These are phyloP conservation scores for Sarocladiaceae sp. DNA, from an alignment of 2,329 filamentous ascomycete genomes.

Conservation along the genomic window DNA sequence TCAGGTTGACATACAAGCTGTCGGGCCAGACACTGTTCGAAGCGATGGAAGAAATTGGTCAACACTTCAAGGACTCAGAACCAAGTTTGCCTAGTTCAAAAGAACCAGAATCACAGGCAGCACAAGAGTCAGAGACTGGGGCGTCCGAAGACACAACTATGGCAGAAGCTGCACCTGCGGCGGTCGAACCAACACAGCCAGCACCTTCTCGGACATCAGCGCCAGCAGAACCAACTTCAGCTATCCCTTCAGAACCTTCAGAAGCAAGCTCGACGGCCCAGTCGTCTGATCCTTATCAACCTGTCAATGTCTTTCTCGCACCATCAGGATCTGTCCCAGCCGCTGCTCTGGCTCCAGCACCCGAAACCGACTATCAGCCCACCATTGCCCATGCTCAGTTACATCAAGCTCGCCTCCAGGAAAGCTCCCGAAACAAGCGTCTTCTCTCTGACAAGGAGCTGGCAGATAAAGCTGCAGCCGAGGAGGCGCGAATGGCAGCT, in stretches of 20 bases:
- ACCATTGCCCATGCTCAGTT: constrained; percentile 72
- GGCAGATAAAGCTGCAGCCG: constrained; percentile 62
- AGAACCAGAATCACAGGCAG: constrained; percentile 9
- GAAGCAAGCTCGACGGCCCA: background rate
- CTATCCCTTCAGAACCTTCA: constrained; percentile 6
- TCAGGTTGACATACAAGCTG: constrained; percentile 71
- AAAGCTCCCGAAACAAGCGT: constrained; percentile 65
- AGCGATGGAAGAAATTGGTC: constrained; percentile 75
- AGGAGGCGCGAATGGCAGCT: constrained; percentile 60
- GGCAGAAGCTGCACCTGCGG: constrained; percentile 15
- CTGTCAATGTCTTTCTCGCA: constrained; percentile 72
- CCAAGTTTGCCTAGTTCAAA: too few relatives aligned
- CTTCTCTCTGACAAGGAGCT: constrained; percentile 81
- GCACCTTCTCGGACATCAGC: background rate
- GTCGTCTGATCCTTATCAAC: constrained; percentile 33
- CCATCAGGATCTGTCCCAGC: constrained; percentile 70
- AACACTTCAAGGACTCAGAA: constrained; percentile 58
- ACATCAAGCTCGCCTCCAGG: constrained; percentile 64
- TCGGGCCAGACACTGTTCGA: constrained; percentile 78
- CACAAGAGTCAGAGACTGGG: constrained; percentile 11
- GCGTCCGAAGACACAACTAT: constrained; percentile 17
- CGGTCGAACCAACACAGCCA: constrained; percentile 1
- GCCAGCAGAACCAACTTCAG: background rate
- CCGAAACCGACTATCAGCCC: constrained; percentile 72
- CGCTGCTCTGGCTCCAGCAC: constrained; percentile 63